Evolutionary conservation across 2,329 filamentous ascomycete species (phyloP).

Genomic region (Fusarium sp.): DNA sequence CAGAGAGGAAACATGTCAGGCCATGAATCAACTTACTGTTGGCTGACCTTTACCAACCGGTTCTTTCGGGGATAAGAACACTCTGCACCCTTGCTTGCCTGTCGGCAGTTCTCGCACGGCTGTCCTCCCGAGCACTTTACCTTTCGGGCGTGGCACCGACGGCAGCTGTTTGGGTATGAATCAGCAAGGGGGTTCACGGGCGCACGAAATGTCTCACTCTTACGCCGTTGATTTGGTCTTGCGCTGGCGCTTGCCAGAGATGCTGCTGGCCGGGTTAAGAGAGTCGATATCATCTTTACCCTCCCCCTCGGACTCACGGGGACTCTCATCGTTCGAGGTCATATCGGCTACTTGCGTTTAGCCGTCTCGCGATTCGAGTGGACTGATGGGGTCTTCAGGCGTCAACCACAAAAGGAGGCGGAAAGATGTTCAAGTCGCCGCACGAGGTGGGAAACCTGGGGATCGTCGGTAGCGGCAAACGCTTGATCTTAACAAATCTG

Average conservation of each 20-base stretch:
- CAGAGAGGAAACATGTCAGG: not conserved
- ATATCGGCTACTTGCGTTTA: constrained; percentile 21
- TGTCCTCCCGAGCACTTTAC: constrained; percentile 50
- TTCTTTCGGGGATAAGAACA: constrained; percentile 50
- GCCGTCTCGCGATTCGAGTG: not conserved
- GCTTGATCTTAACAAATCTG: constrained; percentile 4
- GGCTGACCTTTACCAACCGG: constrained; percentile 48
- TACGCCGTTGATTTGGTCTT: constrained; percentile 44
- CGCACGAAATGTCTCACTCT: not conserved
- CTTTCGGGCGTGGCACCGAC: constrained; percentile 49
- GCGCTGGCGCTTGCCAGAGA: constrained; percentile 24
- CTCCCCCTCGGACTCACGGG: constrained; percentile 31
- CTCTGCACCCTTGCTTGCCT: constrained; percentile 45
- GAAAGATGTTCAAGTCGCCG: not conserved
- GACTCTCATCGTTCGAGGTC: constrained; percentile 24
- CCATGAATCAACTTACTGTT: constrained; percentile 36
- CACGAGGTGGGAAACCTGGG: not conserved
- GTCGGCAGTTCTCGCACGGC: constrained; percentile 49
- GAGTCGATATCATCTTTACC: constrained; percentile 32
- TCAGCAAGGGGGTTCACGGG: not conserved
- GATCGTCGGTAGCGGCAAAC: not conserved
- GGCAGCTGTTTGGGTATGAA: constrained; percentile 37
- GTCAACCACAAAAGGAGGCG: not conserved
- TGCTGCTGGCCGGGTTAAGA: constrained; percentile 16
- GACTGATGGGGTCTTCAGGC: not conserved